Evolutionary conservation across 2,329 filamentous ascomycete species (phyloP).

Genomic region (Sclerotinia glacialis): DNA sequence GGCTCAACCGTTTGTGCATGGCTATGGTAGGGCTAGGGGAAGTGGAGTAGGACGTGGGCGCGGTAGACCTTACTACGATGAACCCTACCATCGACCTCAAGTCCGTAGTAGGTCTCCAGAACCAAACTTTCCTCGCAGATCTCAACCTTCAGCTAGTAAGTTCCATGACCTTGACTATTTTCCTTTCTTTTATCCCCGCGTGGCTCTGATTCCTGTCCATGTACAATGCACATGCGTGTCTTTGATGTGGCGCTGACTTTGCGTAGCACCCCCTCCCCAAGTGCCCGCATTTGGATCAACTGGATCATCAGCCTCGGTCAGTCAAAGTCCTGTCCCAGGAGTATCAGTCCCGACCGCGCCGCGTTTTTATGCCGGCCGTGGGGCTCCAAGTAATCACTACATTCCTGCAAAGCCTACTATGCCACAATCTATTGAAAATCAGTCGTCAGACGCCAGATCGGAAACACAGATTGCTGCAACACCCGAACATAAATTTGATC

Average conservation of each 20-base stretch:
- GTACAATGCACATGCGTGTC: background rate
- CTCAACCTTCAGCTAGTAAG: constrained; percentile 46
- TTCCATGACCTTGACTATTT: background rate
- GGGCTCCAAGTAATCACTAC: constrained; percentile 4
- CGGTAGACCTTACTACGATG: constrained; percentile 52
- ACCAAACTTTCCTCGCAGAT: constrained; percentile 35
- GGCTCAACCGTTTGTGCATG: constrained; percentile 40
- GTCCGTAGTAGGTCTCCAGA: constrained; percentile 39
- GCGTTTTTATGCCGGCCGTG: constrained; percentile 23
- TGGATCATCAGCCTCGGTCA: constrained; percentile 4
- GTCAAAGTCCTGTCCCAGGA: constrained; percentile 30
- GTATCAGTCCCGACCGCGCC: constrained; percentile 36
- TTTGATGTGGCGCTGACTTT: background rate
- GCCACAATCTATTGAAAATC: background rate
- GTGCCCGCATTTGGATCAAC: constrained; percentile 54
- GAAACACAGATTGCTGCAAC: background rate
- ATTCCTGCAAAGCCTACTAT: background rate
- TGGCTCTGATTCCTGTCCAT: background rate
- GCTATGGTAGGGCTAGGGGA: constrained; percentile 52
- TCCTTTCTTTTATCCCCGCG: background rate
- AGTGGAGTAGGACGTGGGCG: constrained; percentile 49
- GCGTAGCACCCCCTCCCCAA: constrained; percentile 47
- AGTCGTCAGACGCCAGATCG: background rate
- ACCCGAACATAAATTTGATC: constrained; percentile 11
- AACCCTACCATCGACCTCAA: constrained; percentile 49